Base-by-base conservation (phyloP, 352 stramenopile genomes). In the Lagenidium giganteum region DNA sequence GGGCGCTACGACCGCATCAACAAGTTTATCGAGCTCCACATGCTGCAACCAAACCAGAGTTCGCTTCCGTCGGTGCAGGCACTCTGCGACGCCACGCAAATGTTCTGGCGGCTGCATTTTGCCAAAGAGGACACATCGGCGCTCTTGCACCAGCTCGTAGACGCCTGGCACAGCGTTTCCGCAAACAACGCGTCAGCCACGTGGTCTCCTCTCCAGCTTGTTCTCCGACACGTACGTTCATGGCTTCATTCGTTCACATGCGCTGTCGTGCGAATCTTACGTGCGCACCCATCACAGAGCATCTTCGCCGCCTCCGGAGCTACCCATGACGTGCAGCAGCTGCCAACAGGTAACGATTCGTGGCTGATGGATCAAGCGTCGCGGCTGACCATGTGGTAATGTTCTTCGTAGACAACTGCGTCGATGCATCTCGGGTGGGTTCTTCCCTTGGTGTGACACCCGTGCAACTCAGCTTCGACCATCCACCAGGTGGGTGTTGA, bases 101-200 rank as follows among this genome's bases (percentile, higher is more conserved):
- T 94, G 20, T 92, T 83, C 43, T 94, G 82, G 82, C 80, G 82
- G 26, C 59, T 94, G 25, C 74, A 81, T 9, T 89, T 94, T 45
- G 78, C 75, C 8, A 75, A 70, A 5, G 62, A 89, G 18, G 70
- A 89, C 31, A 69, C 63, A 1, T 45, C 42, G 5, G 57, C 78
- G 34, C 44, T 89, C 42, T 62, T 70, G 17, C 54, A 86, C n/a
- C 68, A 79, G 28, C 67, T 91, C 7, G 33, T 70, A 2, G 58
- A 83, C 0, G 64, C 67, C 24, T 91, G 79, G 79, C 36, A 61
- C 38, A 57, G 54, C 3, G 43, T 74, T 25, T 64, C 54, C 8
- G 41, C 48, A 7, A 38, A 62, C 37, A 66, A 8, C 37, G 51
- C 16, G 54, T 69, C 22, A 49, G 53, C 27, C 53, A 42, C 6